Percentiles rank a stretch among this genome's conserved stretches.
These are phyloP conservation scores for Nothophaeocryptopus gaeumannii DNA, from an alignment of 2,329 filamentous ascomycete species.

Conservation along the genomic window DNA sequence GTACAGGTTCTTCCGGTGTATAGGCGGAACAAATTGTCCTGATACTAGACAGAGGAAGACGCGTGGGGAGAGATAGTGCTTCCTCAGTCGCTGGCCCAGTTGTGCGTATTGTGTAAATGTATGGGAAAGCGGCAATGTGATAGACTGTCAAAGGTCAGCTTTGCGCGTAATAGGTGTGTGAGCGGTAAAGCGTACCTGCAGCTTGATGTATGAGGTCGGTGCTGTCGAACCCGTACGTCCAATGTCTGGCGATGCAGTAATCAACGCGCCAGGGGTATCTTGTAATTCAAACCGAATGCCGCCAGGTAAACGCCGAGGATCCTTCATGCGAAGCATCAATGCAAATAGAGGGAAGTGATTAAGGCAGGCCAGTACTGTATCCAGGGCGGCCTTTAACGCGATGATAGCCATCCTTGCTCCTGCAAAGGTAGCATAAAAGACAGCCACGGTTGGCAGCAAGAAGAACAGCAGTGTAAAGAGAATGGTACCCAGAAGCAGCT, in stretches of 20 bases:
- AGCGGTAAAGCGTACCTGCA: conserved; percentile 61
- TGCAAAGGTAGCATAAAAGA: conserved; percentile 96
- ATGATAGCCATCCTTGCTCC: conserved; percentile 94
- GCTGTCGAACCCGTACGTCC: conserved; percentile 33
- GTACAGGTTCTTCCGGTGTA: conserved; percentile 91
- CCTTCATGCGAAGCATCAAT: conserved; percentile 91
- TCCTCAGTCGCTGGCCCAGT: conserved; percentile 84
- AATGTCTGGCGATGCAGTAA: conserved; percentile 16
- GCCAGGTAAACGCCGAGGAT: conserved; percentile 81
- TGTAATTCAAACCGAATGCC: conserved; percentile 88
- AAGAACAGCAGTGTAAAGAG: conserved; percentile 95
- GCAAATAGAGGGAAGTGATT: conserved; percentile 98
- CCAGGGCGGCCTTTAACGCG: conserved; percentile 81
- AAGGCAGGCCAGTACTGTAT: conserved; percentile 86
- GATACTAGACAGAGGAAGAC: conserved; percentile 86
- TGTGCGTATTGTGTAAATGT: conserved; percentile 99
- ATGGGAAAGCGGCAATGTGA: conserved; percentile 82
- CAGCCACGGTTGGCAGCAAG: conserved; percentile 86
- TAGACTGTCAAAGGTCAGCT: conserved; percentile 58
- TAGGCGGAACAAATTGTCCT: conserved; percentile 81
- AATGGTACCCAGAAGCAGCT: conserved; percentile 92
- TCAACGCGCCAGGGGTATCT: conserved; percentile 56
- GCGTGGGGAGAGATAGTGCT: conserved; percentile 87
- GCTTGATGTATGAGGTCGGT: conserved; percentile 76
- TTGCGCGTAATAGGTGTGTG: neutral